Conservation (phyloP, 495 filamentous ascomycete genomes). For the Rostrohypoxylon terebratum region DNA sequence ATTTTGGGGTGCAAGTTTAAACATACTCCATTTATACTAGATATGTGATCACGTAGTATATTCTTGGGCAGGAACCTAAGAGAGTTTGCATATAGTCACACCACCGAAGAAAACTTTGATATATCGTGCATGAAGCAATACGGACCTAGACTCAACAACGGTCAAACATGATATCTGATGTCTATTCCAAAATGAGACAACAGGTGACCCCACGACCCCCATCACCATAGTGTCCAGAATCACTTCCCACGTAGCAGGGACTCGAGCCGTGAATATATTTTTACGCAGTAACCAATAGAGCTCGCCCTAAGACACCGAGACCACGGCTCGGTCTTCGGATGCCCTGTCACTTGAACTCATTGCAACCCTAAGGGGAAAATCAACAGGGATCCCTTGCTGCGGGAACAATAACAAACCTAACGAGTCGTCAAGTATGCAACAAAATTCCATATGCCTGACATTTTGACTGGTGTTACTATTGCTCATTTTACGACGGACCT, state of each 20-base stretch:
- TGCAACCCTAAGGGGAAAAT: constrained; percentile 34
- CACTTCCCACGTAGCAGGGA: neutral
- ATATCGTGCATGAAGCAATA: neutral
- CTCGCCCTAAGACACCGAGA: neutral
- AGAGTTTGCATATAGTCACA: neutral
- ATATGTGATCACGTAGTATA: neutral
- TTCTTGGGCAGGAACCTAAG: neutral
- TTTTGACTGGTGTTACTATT: neutral
- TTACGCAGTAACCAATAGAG: constrained; percentile 5
- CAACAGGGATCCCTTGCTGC: constrained; percentile 38
- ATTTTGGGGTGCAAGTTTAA: no score
- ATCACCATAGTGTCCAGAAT: neutral
- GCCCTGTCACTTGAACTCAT: constrained; percentile 11
- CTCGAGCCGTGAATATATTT: constrained; percentile 13
- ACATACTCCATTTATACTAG: neutral
- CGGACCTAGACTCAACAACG: neutral
- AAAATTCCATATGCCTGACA: constrained; percentile 13
- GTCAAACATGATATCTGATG: neutral
- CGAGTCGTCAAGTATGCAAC: constrained; percentile 8
- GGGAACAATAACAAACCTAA: constrained; percentile 25
- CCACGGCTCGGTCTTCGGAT: constrained; percentile 14
- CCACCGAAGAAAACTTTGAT: neutral
- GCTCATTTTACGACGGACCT: neutral
- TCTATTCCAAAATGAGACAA: neutral
- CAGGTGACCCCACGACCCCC: neutral